Percentiles rank a stretch among this genome's conserved stretches.
These are phyloP conservation scores for Candida boidinii DNA, from an alignment of 805 yeast genomes.

Conservation along the genomic window DNA sequence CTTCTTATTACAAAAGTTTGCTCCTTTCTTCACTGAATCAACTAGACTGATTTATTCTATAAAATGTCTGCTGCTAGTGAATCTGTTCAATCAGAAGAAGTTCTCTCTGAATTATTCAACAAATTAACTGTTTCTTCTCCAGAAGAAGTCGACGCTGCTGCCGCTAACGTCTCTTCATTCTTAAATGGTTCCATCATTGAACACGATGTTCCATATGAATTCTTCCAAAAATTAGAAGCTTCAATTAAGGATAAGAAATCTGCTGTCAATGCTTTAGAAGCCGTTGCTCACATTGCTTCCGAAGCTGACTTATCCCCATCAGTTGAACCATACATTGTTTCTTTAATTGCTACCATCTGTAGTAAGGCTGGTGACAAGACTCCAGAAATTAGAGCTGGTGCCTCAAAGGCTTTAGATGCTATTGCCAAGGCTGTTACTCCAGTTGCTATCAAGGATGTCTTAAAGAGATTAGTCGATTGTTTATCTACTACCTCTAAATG, in stretches of 20 bases:
- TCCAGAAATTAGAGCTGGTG: constrained; percentile 62
- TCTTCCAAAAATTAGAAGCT: constrained; percentile 69
- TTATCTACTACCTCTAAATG: constrained; percentile 78
- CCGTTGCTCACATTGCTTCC: constrained; percentile 79
- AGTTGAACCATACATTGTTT: constrained; percentile 92
- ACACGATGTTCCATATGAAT: constrained; percentile 92
- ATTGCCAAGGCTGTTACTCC: constrained; percentile 83
- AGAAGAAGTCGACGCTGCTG: constrained; percentile 79
- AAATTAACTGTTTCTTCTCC: constrained; percentile 83
- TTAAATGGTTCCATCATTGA: constrained; percentile 95
- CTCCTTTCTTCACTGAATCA: constrained; percentile 1
- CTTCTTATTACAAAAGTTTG: background rate
- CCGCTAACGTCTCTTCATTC: constrained; percentile 84
- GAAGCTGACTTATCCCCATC: constrained; percentile 75
- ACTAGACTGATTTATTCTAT: constrained; percentile 1
- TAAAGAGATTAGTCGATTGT: constrained; percentile 70
- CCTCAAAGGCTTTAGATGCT: constrained; percentile 68
- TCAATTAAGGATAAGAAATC: constrained; percentile 79
- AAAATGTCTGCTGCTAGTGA: constrained; percentile 34
- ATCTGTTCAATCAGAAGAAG: constrained; percentile 61
- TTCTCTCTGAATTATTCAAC: constrained; percentile 87
- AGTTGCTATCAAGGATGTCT: constrained; percentile 79
- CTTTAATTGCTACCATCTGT: constrained; percentile 60
- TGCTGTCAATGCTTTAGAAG: constrained; percentile 74
- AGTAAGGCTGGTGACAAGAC: constrained; percentile 88